Evolutionary conservation across 495 filamentous ascomycete genomes (phyloP), one percentile per base, ranked within the genome.

Genomic region (Patellaria atrata): DNA sequence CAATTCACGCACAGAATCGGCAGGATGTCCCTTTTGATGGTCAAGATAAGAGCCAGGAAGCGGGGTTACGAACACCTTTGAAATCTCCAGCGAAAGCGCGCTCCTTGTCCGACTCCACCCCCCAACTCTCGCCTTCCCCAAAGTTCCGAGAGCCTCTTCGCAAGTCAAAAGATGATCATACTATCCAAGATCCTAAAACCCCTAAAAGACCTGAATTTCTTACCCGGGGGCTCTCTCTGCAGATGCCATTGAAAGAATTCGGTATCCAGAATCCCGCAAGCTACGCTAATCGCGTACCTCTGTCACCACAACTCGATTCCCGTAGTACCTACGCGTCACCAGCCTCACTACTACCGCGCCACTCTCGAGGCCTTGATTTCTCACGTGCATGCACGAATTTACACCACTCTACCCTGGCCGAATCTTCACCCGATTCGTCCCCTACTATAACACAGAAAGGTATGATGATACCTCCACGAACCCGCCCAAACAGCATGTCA

Each of bases 381-480:
- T 82, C 85, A n/a, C 70, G 86, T 44, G 84, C 83, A 27, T 87
- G 85, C 38, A 96, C 89, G 3, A 92, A 84, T 44, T 68, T 97
- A 8, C 89, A 97, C 60, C 91, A 96, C 56, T 94, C 89, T 15
- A 96, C 79, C 2, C 66, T 94, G 5, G 85, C 85, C 27, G 77
- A 80, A 45, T 77, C 81, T 0, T 89, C 82, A n/a, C 89, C 91
- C 9, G 86, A 94, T 51, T 91, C 85, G 3, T 93, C 85, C 0
- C 91, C 91, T 0, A 85, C 73, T n/a, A 76, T 91, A 26, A 67
- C 67, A 26, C 79, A 79, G 19, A 70, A 80, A 16, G 78, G 75
- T 5, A 76, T 93, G 65, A 75, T 70, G 41, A 87, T 92, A 24
- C 84, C 83, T 2, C 57, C 59, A 12, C 61, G 73, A 28, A 71